phyloP scores from a whole-genome alignment of 2,329 filamentous ascomycete species.

The Westerdykella ornata region DNA sequence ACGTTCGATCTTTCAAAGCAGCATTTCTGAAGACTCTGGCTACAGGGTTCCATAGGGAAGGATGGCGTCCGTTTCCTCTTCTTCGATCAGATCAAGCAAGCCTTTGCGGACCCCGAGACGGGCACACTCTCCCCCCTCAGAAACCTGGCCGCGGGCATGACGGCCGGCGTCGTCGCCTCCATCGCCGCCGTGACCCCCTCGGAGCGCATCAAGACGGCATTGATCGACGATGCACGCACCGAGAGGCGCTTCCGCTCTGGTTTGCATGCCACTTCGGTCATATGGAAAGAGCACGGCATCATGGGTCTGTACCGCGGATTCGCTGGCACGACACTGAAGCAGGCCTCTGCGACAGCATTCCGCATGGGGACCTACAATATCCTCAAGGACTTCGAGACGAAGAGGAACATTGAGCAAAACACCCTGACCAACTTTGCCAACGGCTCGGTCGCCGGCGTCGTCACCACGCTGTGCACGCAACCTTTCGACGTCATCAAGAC shows the following conservation, averaged over 20 bases:
- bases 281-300: slow-evolving; percentile 50
- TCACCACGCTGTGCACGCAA: slow-evolving; percentile 55
- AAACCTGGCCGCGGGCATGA: slow-evolving; percentile 59
- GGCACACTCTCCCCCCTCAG: slow-evolving; percentile 51
- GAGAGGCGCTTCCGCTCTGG: slow-evolving; percentile 47
- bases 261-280: slow-evolving; percentile 45
- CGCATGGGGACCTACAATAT: slow-evolving; percentile 59
- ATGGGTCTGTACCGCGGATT: slow-evolving; percentile 53
- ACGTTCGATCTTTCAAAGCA: not conserved
- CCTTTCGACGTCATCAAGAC: slow-evolving; percentile 61
- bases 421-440: slow-evolving; percentile 55
- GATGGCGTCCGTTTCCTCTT: slow-evolving; percentile 60
- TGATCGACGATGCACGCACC: slow-evolving; percentile 55
- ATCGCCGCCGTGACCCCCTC: slow-evolving; percentile 61
- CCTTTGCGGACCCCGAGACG: slow-evolving; percentile 49
- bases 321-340: slow-evolving; percentile 55
- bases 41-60: slow-evolving; percentile 53
- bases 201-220: slow-evolving; percentile 61
- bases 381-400: slow-evolving; percentile 53
- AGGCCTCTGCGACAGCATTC: slow-evolving; percentile 56
- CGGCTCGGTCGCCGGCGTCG: slow-evolving; percentile 53
- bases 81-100: slow-evolving; percentile 59
- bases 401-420: slow-evolving; percentile 44
- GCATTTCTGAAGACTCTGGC: not conserved
- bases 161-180: slow-evolving; percentile 55